These are phyloP conservation scores for Pythium rishiriense DNA, from an alignment of 352 stramenopile genomes.

Conservation along the genomic window DNA sequence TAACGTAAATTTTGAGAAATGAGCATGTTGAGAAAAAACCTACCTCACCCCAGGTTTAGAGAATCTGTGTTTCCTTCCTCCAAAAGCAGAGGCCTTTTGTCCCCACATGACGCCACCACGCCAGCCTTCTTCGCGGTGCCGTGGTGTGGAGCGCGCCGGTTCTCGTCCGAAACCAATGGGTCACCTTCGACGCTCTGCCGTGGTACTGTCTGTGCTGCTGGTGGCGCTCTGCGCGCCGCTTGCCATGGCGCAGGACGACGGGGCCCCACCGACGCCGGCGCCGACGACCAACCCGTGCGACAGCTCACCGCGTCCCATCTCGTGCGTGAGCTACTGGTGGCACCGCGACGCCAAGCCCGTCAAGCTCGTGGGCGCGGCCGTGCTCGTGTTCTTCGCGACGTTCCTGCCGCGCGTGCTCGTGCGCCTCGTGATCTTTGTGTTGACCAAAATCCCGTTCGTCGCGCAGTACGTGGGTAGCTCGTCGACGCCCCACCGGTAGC, in stretches of 20 bases:
- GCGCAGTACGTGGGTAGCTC: slow-evolving; percentile 54
- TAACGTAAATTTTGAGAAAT: background rate
- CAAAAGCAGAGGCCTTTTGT: too few relatives aligned
- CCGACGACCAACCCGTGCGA: slow-evolving; percentile 12
- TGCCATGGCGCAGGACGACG: slow-evolving; percentile 3
- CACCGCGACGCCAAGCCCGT: slow-evolving; percentile 29
- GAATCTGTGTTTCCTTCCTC: background rate
- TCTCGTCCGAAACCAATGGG: too few relatives aligned
- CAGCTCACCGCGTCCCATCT: slow-evolving; percentile 20
- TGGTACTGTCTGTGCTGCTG: background rate
- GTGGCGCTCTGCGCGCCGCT: background rate
- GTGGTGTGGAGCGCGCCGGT: too few relatives aligned
- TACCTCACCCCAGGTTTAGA: too few relatives aligned
- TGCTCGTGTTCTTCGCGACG: slow-evolving; percentile 86
- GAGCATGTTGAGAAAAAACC: too few relatives aligned
- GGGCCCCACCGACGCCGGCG: background rate
- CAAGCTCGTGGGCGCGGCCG: slow-evolving; percentile 55
- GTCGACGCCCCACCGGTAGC: background rate
- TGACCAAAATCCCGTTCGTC: slow-evolving; percentile 86
- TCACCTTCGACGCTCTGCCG: too few relatives aligned
- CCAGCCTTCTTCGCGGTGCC: background rate
- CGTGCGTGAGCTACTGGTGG: slow-evolving; percentile 62
- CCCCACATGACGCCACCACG: background rate
- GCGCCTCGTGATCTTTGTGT: slow-evolving; percentile 81
- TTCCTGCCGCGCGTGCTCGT: slow-evolving; percentile 86